phyloP scores from a whole-genome alignment of 1,284 basidiomycete genomes.

The Athelia psychrophila region DNA sequence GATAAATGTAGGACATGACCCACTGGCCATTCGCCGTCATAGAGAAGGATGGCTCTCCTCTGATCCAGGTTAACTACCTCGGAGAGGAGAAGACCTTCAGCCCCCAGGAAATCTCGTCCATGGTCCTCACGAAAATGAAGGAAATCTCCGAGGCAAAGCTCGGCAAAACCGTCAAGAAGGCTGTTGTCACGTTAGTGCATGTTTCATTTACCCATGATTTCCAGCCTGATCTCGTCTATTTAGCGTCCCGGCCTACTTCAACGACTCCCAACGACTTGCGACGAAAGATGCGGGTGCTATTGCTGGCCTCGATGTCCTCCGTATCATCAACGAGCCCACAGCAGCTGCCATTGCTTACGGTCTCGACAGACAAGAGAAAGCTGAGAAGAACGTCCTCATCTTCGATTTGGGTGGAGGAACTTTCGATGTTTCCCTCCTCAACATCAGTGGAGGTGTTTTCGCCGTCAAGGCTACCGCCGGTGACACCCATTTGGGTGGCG shows the following conservation, averaged over 20 bases:
- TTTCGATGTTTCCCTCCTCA: constrained; percentile 97
- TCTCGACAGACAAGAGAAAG: constrained; percentile 86
- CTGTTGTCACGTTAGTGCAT: constrained; percentile 79
- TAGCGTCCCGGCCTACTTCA: constrained; percentile 95
- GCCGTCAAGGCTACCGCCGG: constrained; percentile 98
- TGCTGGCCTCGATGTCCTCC: constrained; percentile 91
- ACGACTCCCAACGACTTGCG: constrained; percentile 93
- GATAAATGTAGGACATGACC: constrained; percentile 60
- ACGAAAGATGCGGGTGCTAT: constrained; percentile 96
- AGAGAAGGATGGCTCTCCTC: constrained; percentile 91
- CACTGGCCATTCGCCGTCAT: constrained; percentile 97
- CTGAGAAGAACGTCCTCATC: constrained; percentile 98
- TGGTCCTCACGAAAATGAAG: constrained; percentile 99
- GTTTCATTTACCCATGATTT: constrained; percentile 5
- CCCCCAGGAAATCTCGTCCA: constrained; percentile 97
- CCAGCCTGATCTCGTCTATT: constrained; percentile 3
- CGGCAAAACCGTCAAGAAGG: constrained; percentile 93
- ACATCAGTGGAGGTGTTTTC: constrained; percentile 96
- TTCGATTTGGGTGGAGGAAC: constrained; percentile 99
- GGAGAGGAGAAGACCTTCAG: constrained; percentile 95
- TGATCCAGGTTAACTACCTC: constrained; percentile 95
- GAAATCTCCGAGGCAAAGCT: constrained; percentile 99
- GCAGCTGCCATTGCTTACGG: constrained; percentile 94
- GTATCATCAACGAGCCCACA: constrained; percentile 97
- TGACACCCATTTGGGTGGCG: constrained; percentile 97